phyloP scores from a whole-genome alignment of 2,329 filamentous ascomycete genomes.

The Teratosphaeria gauchensis region DNA sequence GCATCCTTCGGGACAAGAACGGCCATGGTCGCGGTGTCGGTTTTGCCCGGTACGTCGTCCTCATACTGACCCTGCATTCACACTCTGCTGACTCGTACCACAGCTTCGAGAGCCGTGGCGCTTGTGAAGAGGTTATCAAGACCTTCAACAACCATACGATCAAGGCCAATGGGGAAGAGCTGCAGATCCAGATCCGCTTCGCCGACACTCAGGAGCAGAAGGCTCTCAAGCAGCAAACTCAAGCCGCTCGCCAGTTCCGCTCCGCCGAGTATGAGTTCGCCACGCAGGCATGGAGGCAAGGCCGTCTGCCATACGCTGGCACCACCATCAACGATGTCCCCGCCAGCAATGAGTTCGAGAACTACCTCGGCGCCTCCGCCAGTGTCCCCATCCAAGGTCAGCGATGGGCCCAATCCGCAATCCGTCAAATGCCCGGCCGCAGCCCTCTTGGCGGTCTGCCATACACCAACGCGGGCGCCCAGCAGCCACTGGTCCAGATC shows the following conservation, averaged over 20 bases:
- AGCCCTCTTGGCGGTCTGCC: conserved; percentile 8
- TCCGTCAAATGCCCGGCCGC: conserved; percentile 14
- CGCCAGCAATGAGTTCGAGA: conserved; percentile 27
- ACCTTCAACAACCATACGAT: conserved; percentile 66
- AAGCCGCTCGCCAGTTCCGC: conserved; percentile 88
- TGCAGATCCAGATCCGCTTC: conserved; percentile 85
- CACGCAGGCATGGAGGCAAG: conserved; percentile 24
- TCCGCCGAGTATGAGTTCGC: conserved; percentile 70
- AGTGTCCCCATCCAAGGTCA: conserved; percentile 25
- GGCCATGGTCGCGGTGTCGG: conserved; percentile 94
- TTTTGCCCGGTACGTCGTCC: conserved; percentile 69
- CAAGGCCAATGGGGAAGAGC: conserved; percentile 58
- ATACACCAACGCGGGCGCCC: conserved; percentile 8
- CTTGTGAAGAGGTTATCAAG: conserved; percentile 81
- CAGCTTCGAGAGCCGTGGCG: conserved; percentile 80
- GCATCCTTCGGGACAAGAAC: conserved; percentile 81
- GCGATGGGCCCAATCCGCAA: conserved; percentile 26
- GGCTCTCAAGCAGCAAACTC: conserved; percentile 89
- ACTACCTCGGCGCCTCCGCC: conserved; percentile 24
- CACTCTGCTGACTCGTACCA: conserved; percentile 9
- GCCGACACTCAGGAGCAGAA: conserved; percentile 96
- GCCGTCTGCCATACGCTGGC: conserved; percentile 18
- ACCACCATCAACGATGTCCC: conserved; percentile 15
- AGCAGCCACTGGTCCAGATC: conserved; percentile 15
- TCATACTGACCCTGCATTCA: background rate